Evolutionary conservation across 2,329 filamentous ascomycete species (phyloP).

Genomic region (Fonsecaea monophora): DNA sequence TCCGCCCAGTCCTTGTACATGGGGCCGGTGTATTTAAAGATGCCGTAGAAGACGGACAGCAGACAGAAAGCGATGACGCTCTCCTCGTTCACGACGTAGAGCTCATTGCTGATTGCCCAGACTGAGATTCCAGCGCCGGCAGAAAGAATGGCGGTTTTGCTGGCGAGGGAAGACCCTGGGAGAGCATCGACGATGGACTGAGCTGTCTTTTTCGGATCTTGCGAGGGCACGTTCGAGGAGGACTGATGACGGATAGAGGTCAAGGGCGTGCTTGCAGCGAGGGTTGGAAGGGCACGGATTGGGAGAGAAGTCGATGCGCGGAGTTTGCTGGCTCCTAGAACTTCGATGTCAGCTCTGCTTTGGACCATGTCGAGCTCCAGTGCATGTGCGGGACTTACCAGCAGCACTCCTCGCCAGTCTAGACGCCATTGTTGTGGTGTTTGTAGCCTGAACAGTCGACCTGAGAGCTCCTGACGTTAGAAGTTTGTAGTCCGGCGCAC

Average conservation of each 20-base stretch:
- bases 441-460: constrained; percentile 13
- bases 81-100: constrained; percentile 99
- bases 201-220: constrained; percentile 96
- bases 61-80: constrained; percentile 92
- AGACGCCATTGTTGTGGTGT: constrained; percentile 81
- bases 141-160: constrained; percentile 97
- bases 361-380: constrained; percentile 28
- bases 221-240: constrained; percentile 69
- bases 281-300: constrained; percentile 68
- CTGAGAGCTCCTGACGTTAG: constrained; percentile 25
- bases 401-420: constrained; percentile 94
- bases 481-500: constrained; percentile 16
- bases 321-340: constrained; percentile 83
- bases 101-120: constrained; percentile 98
- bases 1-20: constrained; percentile 93
- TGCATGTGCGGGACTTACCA: constrained; percentile 69
- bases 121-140: constrained; percentile 87
- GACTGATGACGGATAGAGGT: constrained; percentile 73
- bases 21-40: constrained; percentile 93
- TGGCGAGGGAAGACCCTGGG: constrained; percentile 88
- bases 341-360: constrained; percentile 42
- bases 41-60: constrained; percentile 87
- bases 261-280: constrained; percentile 66
- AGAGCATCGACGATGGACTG: constrained; percentile 93
- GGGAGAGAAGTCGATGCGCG: constrained; percentile 67